phyloP scores from a whole-genome alignment of 305 asterid genomes.

The Fraxinus floribunda region DNA sequence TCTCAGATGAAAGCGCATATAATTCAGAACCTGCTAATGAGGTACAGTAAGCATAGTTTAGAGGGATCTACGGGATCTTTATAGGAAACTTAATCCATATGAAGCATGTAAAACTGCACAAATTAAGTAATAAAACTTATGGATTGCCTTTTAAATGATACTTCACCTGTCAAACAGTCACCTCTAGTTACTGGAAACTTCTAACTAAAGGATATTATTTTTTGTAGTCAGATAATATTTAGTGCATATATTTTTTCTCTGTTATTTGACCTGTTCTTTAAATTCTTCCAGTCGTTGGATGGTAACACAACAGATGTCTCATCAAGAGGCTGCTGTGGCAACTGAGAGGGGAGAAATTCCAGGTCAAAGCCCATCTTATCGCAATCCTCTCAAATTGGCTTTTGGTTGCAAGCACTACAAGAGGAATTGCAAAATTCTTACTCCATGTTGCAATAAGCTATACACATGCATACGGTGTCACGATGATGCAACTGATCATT shows the following conservation, averaged over 20 bases:
- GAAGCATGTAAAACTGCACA: constrained; percentile 1
- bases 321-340: constrained; percentile 34
- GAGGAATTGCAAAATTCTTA: constrained; percentile 77
- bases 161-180: not conserved
- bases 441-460: constrained; percentile 79
- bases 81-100: not conserved
- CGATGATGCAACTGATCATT: constrained; percentile 73
- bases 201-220: not conserved
- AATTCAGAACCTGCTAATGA: constrained; percentile 70
- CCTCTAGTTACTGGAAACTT: constrained; percentile 4
- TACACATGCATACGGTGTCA: constrained; percentile 89
- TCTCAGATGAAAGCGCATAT: constrained; percentile 51
- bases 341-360: constrained; percentile 49
- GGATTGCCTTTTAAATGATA: constrained; percentile 7
- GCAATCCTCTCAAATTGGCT: constrained; percentile 40
- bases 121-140: constrained; percentile 7
- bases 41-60: constrained; percentile 40
- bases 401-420: constrained; percentile 83
- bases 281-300: constrained; percentile 61
- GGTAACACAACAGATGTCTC: constrained; percentile 53
- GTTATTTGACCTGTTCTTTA: constrained; percentile 22
- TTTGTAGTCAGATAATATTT: constrained; percentile 4
- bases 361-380: constrained; percentile 65
- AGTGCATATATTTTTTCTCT: constrained; percentile 15
- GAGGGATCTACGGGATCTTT: constrained; percentile 3